phyloP scores from a whole-genome alignment of 2,329 filamentous ascomycete species.

The Cladosporium cucumerinum region DNA sequence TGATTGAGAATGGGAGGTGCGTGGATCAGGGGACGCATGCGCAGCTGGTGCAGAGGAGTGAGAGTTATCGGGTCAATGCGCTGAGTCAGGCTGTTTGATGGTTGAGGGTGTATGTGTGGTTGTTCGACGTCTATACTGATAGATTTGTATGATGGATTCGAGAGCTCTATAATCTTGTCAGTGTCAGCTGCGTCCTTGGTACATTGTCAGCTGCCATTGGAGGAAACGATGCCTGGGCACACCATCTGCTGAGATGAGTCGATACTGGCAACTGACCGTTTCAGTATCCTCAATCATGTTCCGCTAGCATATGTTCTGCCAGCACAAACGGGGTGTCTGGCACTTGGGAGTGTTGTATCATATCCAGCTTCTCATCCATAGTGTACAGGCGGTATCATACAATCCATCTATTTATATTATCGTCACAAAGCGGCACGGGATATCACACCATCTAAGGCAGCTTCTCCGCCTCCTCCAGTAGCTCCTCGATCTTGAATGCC shows the following conservation, averaged over 20 bases:
- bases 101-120: not conserved
- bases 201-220: too few relatives aligned
- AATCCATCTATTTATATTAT: slow-evolving; percentile 10
- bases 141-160: not conserved
- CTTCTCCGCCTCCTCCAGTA: slow-evolving; percentile 87
- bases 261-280: too few relatives aligned
- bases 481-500: slow-evolving; percentile 75
- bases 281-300: too few relatives aligned
- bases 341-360: too few relatives aligned
- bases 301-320: too few relatives aligned
- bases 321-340: not conserved
- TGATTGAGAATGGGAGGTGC: slow-evolving; percentile 48
- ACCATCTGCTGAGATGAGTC: not conserved
- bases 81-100: slow-evolving; percentile 8
- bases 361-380: not conserved
- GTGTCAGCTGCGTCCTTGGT: not conserved
- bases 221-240: not conserved
- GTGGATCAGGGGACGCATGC: slow-evolving; percentile 50
- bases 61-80: slow-evolving; percentile 13
- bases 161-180: not conserved
- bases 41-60: slow-evolving; percentile 44
- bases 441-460: slow-evolving; percentile 38
- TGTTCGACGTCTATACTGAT: too few relatives aligned
- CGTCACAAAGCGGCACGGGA: not conserved
- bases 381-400: slow-evolving; percentile 15